These are phyloP conservation scores for Aristolochia californica DNA, from an alignment of 164 flowering plant genomes.

Conservation along the genomic window DNA sequence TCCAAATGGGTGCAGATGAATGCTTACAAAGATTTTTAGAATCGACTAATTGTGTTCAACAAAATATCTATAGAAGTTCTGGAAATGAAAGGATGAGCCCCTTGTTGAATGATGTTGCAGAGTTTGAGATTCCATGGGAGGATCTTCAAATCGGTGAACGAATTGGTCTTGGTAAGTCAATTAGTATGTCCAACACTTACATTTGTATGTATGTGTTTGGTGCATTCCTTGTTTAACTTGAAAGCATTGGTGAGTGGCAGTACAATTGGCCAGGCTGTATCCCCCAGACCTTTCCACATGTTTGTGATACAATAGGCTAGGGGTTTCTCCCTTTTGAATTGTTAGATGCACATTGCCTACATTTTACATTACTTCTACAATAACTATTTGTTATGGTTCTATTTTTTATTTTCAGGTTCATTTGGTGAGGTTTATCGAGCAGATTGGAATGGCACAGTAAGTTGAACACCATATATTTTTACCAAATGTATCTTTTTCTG, in stretches of 20 bases:
- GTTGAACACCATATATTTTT: slow-evolving; percentile 14
- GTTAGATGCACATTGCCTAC: too few relatives aligned
- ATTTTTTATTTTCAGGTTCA: slow-evolving; percentile 62
- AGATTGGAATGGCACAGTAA: slow-evolving; percentile 96
- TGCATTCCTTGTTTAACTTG: too few relatives aligned
- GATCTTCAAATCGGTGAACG: slow-evolving; percentile 92
- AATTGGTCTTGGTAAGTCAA: slow-evolving; percentile 87
- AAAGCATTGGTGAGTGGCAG: too few relatives aligned
- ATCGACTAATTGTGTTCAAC: slow-evolving; percentile 11
- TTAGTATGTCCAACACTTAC: neutral
- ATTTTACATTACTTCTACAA: neutral
- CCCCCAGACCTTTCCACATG: too few relatives aligned
- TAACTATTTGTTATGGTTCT: neutral
- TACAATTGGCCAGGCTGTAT: too few relatives aligned
- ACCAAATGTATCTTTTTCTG: neutral
- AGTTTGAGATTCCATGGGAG: slow-evolving; percentile 93
- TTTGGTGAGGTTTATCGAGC: slow-evolving; percentile 94
- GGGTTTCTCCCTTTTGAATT: too few relatives aligned
- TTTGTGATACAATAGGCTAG: too few relatives aligned
- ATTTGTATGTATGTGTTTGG: too few relatives aligned
- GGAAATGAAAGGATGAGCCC: slow-evolving; percentile 24
- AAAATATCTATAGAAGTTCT: slow-evolving; percentile 2
- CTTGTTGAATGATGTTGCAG: slow-evolving; percentile 56
- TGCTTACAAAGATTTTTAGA: slow-evolving; percentile 11
- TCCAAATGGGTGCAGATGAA: slow-evolving; percentile 6